Conservation (phyloP, 169 alveolate genomes). For the Perkinsus marinus region DNA sequence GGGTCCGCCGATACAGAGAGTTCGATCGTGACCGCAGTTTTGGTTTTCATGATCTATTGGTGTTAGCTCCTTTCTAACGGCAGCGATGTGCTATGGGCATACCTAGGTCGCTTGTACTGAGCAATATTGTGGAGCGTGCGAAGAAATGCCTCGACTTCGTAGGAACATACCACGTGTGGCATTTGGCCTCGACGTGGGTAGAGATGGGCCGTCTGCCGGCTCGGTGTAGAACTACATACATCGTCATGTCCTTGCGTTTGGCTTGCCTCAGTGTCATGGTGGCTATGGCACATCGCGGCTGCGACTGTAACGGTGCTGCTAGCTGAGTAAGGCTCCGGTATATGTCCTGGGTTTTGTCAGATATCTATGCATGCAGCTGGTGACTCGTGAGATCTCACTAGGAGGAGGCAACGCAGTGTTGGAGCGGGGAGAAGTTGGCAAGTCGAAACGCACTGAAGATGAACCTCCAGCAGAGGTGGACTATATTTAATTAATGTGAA, state of each 20-base stretch:
- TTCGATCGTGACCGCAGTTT: background rate
- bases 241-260: too few relatives aligned
- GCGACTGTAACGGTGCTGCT: background rate
- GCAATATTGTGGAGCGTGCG: conserved; percentile 13
- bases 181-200: background rate
- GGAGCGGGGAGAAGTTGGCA: background rate
- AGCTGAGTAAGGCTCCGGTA: background rate
- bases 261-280: background rate
- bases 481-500: background rate
- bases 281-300: background rate
- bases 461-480: background rate
- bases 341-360: too few relatives aligned
- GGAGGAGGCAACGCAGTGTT: background rate
- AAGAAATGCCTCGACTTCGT: conserved; percentile 7
- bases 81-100: too few relatives aligned
- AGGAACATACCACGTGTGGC: background rate
- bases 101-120: background rate
- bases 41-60: background rate
- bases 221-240: background rate
- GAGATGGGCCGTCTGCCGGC: background rate
- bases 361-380: background rate
- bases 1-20: conserved; percentile 3
- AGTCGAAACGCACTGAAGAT: background rate
- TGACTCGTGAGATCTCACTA: background rate
- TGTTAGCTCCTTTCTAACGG: too few relatives aligned